A percentile compares a stretch with the other conserved stretches of the same genome.
These are phyloP conservation scores for Argentina anserina DNA, from an alignment of 306 rosid genomes.

Conservation along the genomic window DNA sequence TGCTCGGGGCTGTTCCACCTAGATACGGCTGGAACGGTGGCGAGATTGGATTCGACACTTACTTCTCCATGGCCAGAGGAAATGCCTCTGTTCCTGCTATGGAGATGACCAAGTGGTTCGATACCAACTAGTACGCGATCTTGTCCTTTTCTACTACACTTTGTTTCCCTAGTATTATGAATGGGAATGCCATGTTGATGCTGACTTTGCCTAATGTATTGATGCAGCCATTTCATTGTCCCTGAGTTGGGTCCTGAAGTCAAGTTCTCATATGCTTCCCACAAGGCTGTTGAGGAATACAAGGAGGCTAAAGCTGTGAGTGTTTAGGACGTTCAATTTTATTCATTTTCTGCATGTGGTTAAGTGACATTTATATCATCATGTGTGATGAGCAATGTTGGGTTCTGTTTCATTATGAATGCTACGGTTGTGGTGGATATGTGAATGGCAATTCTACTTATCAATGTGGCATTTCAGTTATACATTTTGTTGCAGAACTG, in stretches of 20 bases:
- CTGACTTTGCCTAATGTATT: conserved; percentile 18
- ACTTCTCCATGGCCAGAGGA: conserved; percentile 96
- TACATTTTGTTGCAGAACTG: background rate
- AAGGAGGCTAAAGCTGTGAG: conserved; percentile 96
- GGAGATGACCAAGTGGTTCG: conserved; percentile 99
- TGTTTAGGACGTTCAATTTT: background rate
- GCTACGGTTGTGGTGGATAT: background rate
- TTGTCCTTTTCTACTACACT: background rate
- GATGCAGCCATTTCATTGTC: conserved; percentile 85
- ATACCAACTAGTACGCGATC: conserved; percentile 85
- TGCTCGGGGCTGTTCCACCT: conserved; percentile 84
- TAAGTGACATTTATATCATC: background rate
- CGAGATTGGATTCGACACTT: conserved; percentile 74
- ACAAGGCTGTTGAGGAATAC: conserved; percentile 90
- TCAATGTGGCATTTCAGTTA: background rate
- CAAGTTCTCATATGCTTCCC: conserved; percentile 72
- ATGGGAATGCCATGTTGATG: conserved; percentile 1
- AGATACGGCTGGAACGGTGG: conserved; percentile 85
- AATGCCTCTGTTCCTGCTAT: conserved; percentile 89
- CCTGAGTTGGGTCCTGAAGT: conserved; percentile 91
- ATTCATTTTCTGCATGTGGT: background rate
- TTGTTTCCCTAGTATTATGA: background rate
- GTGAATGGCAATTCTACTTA: background rate
- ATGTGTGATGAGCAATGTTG: background rate
- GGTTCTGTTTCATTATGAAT: background rate